These are phyloP conservation scores for Plasmodium vinckei DNA, from an alignment of 169 alveolate genomes.

Conservation along the genomic window DNA sequence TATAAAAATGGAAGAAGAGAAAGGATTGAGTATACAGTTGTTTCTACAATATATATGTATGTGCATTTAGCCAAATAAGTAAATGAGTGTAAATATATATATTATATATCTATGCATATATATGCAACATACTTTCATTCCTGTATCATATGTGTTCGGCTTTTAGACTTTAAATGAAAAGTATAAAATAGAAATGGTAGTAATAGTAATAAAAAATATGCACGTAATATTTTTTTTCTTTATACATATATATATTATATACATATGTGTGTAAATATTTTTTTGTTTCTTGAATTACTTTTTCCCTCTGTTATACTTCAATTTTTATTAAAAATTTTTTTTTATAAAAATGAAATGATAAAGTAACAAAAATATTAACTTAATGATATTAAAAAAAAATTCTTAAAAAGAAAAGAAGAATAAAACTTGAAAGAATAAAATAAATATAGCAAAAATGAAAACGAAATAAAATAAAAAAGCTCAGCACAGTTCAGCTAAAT, in stretches of 20 bases:
- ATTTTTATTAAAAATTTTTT: conserved; percentile 1
- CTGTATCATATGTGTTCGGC: conserved; percentile 9
- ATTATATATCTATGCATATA: neutral
- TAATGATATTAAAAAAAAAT: neutral
- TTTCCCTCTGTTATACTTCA: conserved; percentile 11
- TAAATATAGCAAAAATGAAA: neutral
- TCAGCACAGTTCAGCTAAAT: neutral
- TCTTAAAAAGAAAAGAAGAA: conserved; percentile 14
- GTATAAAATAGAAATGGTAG: conserved; percentile 5
- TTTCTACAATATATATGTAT: too few species aligned
- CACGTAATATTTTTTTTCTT: conserved; percentile 15
- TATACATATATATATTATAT: neutral
- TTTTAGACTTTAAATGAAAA: conserved; percentile 23
- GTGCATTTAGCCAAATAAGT: too few species aligned
- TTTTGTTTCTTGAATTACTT: conserved; percentile 19
- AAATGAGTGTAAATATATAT: too few species aligned
- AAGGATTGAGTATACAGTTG: too few species aligned
- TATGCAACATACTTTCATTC: neutral
- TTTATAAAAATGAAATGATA: conserved; percentile 19
- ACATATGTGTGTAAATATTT: conserved; percentile 33
- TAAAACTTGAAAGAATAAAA: neutral
- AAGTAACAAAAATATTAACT: conserved; percentile 15
- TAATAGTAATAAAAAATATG: conserved; percentile 5
- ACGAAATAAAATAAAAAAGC: conserved; percentile 2
- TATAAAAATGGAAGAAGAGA: too few species aligned